These are phyloP conservation scores for Arthrobotrys sinensis DNA, from an alignment of 2,329 filamentous ascomycete genomes.

Conservation along the genomic window DNA sequence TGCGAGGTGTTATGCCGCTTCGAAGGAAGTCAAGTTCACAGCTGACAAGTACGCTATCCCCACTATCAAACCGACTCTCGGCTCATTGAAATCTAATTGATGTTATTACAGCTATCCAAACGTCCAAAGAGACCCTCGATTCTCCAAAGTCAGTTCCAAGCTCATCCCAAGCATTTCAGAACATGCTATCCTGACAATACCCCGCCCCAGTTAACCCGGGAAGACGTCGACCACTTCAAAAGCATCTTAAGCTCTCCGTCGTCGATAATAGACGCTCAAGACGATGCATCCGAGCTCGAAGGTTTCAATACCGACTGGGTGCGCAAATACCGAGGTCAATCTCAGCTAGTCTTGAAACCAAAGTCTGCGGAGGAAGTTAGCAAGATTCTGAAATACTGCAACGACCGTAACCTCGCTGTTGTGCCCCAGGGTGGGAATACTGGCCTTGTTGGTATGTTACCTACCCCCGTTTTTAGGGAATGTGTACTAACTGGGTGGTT, in stretches of 20 bases:
- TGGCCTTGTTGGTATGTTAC: slow-evolving; percentile 80
- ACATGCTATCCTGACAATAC: slow-evolving; percentile 17
- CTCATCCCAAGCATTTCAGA: background rate
- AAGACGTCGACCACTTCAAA: slow-evolving; percentile 88
- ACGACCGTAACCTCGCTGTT: slow-evolving; percentile 89
- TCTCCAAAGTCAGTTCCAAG: slow-evolving; percentile 70
- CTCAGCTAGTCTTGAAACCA: slow-evolving; percentile 88
- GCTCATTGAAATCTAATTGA: background rate
- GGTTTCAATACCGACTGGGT: slow-evolving; percentile 98
- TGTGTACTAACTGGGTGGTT: background rate
- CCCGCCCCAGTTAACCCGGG: slow-evolving; percentile 74
- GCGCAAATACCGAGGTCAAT: slow-evolving; percentile 96
- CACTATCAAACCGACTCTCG: background rate
- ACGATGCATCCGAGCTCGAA: slow-evolving; percentile 78
- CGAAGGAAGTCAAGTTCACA: slow-evolving; percentile 78
- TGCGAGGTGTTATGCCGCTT: slow-evolving; percentile 24
- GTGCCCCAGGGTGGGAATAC: slow-evolving; percentile 98
- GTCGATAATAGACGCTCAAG: slow-evolving; percentile 86
- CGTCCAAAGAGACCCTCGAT: slow-evolving; percentile 83
- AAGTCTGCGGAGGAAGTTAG: slow-evolving; percentile 88
- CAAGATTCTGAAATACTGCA: slow-evolving; percentile 93
- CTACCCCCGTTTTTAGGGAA: background rate
- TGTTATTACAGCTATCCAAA: slow-evolving; percentile 76
- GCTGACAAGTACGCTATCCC: slow-evolving; percentile 76
- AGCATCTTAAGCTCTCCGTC: slow-evolving; percentile 82